A percentile compares a stretch with the other conserved stretches of the same genome.
phyloP scores from a whole-genome alignment of 306 rosid genomes.

The Macrotyloma uniflorum region DNA sequence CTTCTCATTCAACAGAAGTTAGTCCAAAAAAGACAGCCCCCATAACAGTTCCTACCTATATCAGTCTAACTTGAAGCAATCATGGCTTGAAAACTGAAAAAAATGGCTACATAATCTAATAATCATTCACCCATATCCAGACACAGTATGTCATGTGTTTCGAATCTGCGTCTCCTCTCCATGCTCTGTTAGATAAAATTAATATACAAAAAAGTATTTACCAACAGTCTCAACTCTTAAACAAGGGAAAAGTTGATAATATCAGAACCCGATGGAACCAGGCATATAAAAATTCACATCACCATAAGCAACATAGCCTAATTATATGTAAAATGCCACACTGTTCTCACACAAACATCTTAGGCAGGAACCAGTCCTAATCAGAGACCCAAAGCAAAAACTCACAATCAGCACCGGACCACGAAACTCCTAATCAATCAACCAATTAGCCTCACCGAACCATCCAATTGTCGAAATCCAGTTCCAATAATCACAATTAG shows the following conservation, averaged over 20 bases:
- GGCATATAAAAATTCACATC: slow-evolving; percentile 22
- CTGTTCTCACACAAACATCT: background rate
- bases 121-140: slow-evolving; percentile 10
- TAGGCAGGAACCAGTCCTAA: slow-evolving; percentile 7
- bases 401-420: background rate
- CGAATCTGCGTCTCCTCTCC: slow-evolving; percentile 5
- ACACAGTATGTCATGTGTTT: background rate
- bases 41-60: slow-evolving; percentile 7
- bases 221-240: slow-evolving; percentile 17
- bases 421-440: slow-evolving; percentile 7
- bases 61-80: background rate
- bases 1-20: slow-evolving; percentile 21
- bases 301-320: slow-evolving; percentile 26
- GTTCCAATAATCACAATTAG: background rate
- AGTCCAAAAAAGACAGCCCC: slow-evolving; percentile 16
- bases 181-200: too few relatives aligned
- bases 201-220: too few relatives aligned
- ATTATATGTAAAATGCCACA: slow-evolving; percentile 14
- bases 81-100: slow-evolving; percentile 4
- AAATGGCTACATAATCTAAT: background rate
- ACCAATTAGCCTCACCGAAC: slow-evolving; percentile 9
- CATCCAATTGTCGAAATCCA: slow-evolving; percentile 15
- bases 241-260: background rate
- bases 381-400: slow-evolving; percentile 16
- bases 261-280: background rate